Evolutionary conservation across 2,329 filamentous ascomycete species (phyloP).

Genomic region (Furcasterigmium furcatum): DNA sequence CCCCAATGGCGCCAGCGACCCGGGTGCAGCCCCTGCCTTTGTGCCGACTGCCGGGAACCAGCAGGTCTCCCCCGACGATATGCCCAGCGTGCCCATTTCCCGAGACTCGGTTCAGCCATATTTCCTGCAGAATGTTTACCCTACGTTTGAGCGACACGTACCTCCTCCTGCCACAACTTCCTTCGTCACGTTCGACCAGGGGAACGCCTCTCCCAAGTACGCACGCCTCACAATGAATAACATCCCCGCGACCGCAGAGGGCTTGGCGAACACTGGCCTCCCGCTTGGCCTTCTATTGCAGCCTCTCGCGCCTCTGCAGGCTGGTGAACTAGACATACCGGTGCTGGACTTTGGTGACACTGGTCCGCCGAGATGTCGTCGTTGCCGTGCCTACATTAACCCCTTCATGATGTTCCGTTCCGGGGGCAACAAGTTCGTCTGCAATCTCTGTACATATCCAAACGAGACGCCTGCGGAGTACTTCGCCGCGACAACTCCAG

Average conservation of each 20-base stretch:
- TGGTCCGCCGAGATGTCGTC: constrained; percentile 85
- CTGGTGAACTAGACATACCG: constrained; percentile 83
- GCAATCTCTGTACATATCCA: constrained; percentile 96
- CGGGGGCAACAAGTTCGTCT: constrained; percentile 94
- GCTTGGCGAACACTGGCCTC: constrained; percentile 74
- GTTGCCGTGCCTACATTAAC: constrained; percentile 96
- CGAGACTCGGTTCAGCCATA: constrained; percentile 80
- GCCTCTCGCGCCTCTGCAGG: constrained; percentile 77
- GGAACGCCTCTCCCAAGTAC: constrained; percentile 93
- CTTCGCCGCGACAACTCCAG: constrained; percentile 85
- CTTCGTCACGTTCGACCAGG: constrained; percentile 93
- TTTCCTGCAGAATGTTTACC: constrained; percentile 85
- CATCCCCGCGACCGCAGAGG: constrained; percentile 80
- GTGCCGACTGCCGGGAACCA: constrained; percentile 64
- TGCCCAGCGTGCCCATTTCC: constrained; percentile 84
- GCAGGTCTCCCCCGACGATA: constrained; percentile 84
- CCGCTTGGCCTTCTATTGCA: constrained; percentile 87
- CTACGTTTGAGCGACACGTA: constrained; percentile 91
- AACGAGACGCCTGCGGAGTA: constrained; percentile 93
- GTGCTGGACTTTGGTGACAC: constrained; percentile 91
- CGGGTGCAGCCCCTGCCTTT: constrained; percentile 37
- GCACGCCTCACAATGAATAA: constrained; percentile 90
- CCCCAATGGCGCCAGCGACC: constrained; percentile 25
- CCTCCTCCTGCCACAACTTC: constrained; percentile 85
- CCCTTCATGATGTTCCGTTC: constrained; percentile 97